phyloP scores from a whole-genome alignment of 1,139 yeast species.

The Nakaseomyces sp. region DNA sequence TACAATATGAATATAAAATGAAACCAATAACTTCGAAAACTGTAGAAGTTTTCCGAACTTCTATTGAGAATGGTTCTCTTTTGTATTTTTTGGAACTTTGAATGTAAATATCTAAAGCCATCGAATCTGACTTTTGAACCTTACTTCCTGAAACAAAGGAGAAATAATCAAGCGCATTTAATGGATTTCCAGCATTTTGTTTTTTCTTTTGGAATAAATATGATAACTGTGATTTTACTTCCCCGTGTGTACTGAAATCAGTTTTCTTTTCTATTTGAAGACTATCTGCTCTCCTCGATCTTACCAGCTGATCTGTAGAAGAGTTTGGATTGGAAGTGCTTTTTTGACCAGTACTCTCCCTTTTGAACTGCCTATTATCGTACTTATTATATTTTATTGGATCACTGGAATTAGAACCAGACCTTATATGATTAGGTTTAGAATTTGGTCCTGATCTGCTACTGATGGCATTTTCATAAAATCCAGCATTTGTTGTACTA shows the following conservation, averaged over 20 bases:
- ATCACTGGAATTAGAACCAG: neutral
- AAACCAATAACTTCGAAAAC: slow-evolving; percentile 61
- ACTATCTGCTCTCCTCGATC: slow-evolving; percentile 10
- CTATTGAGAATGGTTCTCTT: slow-evolving; percentile 29
- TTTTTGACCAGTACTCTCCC: neutral
- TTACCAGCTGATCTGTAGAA: slow-evolving; percentile 3
- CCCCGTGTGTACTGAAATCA: slow-evolving; percentile 11
- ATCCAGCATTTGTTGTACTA: neutral
- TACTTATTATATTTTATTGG: neutral
- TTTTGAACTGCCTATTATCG: neutral
- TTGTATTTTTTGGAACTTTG: slow-evolving; percentile 28
- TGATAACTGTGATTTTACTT: slow-evolving; percentile 27
- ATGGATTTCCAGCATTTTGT: slow-evolving; percentile 31
- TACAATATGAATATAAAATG: slow-evolving; percentile 35
- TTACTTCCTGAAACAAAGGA: slow-evolving; percentile 41
- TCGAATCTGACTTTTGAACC: slow-evolving; percentile 29
- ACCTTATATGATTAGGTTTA: neutral
- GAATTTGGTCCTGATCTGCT: neutral
- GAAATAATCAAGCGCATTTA: slow-evolving; percentile 47
- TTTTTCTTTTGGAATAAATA: slow-evolving; percentile 28
- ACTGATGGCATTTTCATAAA: neutral
- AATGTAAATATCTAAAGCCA: slow-evolving; percentile 32
- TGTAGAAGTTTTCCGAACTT: slow-evolving; percentile 39
- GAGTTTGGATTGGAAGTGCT: slow-evolving; percentile 1
- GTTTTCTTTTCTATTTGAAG: slow-evolving; percentile 20